A percentile compares a stretch with the other conserved stretches of the same genome.
Evolutionary conservation across 495 filamentous ascomycete genomes (phyloP).

Genomic region (Podospora sp.): DNA sequence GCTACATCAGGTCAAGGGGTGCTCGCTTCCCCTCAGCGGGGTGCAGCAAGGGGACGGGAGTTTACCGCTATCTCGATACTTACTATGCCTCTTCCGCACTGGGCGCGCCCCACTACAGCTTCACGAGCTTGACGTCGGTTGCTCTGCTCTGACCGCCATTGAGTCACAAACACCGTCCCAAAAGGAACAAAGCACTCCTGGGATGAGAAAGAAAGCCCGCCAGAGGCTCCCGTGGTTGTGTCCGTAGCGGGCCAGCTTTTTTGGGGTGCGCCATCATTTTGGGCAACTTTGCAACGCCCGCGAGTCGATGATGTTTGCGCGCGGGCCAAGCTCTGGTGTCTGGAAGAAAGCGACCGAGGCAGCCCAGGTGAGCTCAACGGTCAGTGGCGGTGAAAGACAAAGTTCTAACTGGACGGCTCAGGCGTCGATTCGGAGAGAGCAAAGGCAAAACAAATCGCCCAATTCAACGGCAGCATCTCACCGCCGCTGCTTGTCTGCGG

Average conservation of each 20-base stretch:
- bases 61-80: not conserved
- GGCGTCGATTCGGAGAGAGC: slow-evolving; percentile 13
- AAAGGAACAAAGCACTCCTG: slow-evolving; percentile 8
- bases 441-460: not conserved
- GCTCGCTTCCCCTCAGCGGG: not conserved
- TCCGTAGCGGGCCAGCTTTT: slow-evolving; percentile 16
- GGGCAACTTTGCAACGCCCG: not conserved
- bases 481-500: slow-evolving; percentile 21
- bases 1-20: not conserved
- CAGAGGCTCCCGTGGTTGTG: slow-evolving; percentile 14
- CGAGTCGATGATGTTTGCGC: slow-evolving; percentile 25
- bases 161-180: not conserved
- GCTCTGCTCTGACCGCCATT: slow-evolving; percentile 5
- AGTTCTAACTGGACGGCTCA: not conserved
- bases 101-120: slow-evolving; percentile 15
- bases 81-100: not conserved
- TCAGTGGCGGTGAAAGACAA: not conserved
- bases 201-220: slow-evolving; percentile 2
- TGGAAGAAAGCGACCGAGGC: slow-evolving; percentile 31
- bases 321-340: slow-evolving; percentile 20
- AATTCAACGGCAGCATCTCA: slow-evolving; percentile 1
- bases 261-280: slow-evolving; percentile 9
- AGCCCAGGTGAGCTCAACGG: slow-evolving; percentile 23
- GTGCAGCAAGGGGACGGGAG: not conserved
- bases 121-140: slow-evolving; percentile 1